phyloP scores from a whole-genome alignment of 352 stramenopile genomes.

The Globisporangium barbulae region DNA sequence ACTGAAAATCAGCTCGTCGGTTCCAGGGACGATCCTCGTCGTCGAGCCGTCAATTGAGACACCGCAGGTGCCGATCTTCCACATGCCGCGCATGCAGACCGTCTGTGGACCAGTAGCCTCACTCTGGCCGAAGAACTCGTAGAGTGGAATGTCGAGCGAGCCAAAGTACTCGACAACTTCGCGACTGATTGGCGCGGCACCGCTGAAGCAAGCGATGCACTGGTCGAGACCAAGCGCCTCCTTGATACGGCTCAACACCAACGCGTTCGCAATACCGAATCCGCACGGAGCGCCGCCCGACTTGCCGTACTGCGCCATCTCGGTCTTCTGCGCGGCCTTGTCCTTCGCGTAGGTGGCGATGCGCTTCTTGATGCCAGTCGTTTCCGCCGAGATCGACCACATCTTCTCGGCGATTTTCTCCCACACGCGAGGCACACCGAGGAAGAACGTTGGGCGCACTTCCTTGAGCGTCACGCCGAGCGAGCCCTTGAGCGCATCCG shows the following conservation, averaged over 20 bases:
- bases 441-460: conserved; percentile 87
- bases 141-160: conserved; percentile 93
- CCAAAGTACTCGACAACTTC: conserved; percentile 95
- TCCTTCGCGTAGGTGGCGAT: conserved; percentile 90
- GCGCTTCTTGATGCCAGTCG: conserved; percentile 90
- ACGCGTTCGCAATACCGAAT: conserved; percentile 83
- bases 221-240: conserved; percentile 90
- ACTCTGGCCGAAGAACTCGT: conserved; percentile 93
- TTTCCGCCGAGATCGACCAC: conserved; percentile 78
- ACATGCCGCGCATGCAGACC: conserved; percentile 70
- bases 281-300: conserved; percentile 85
- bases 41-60: conserved; percentile 67
- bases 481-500: conserved; percentile 89
- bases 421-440: conserved; percentile 90
- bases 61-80: conserved; percentile 88
- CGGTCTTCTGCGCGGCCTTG: conserved; percentile 75
- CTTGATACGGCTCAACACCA: conserved; percentile 88
- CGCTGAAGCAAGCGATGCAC: conserved; percentile 67
- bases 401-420: conserved; percentile 93
- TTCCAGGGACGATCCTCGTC: conserved; percentile 54
- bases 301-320: conserved; percentile 80
- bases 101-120: conserved; percentile 88
- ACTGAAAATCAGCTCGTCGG: conserved; percentile 72
- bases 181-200: conserved; percentile 90
- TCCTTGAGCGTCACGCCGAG: conserved; percentile 84